Evolutionary conservation across 371 early-diverging fungal genomes (phyloP).

Genomic region (Dinochytrium kinnereticum): DNA sequence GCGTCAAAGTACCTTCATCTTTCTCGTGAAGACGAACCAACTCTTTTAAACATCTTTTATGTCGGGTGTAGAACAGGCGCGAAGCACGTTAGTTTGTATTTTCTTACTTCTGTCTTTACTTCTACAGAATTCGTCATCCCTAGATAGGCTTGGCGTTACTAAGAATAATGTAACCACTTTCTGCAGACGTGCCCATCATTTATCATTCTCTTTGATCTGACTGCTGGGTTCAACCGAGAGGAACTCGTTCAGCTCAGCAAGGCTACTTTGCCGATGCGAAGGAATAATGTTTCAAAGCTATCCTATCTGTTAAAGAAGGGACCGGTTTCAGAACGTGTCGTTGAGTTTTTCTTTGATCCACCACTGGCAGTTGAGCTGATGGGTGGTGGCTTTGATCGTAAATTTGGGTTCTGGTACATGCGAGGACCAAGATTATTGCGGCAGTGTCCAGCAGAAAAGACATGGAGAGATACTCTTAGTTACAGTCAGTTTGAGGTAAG

Average conservation of each 20-base stretch:
- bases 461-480: background rate
- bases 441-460: background rate
- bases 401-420: conserved; percentile 23
- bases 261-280: conserved; percentile 17
- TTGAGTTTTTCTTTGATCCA: conserved; percentile 29
- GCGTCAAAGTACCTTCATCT: conserved; percentile 17
- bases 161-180: too few relatives aligned
- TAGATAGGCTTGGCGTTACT: too few relatives aligned
- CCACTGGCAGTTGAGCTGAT: conserved; percentile 31
- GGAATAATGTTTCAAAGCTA: conserved; percentile 1
- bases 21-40: conserved; percentile 19
- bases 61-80: conserved; percentile 21
- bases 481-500: background rate
- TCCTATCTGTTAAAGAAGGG: conserved; percentile 2
- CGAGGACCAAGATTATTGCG: conserved; percentile 26
- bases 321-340: background rate
- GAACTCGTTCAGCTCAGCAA: conserved; percentile 25
- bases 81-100: background rate
- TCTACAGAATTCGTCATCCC: too few relatives aligned
- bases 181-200: too few relatives aligned
- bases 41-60: conserved; percentile 25
- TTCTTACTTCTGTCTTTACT: background rate
- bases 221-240: conserved; percentile 24
- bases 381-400: conserved; percentile 31
- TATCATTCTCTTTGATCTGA: conserved; percentile 20